phyloP scores from a whole-genome alignment of 1,284 basidiomycete species.

The Earliella scabrosa region DNA sequence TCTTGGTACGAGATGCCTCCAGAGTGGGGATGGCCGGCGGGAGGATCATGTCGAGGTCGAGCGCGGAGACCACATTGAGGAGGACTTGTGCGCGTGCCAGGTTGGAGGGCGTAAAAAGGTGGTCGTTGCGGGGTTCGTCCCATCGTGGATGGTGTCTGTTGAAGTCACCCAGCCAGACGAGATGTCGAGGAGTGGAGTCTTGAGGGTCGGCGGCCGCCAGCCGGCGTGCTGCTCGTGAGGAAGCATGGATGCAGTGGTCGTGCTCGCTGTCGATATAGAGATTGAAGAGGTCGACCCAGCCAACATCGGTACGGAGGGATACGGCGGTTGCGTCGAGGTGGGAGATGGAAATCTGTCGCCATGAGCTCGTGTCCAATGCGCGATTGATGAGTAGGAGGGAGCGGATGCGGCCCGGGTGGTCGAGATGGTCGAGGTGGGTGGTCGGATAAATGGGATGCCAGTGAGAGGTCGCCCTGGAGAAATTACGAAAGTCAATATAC shows the following conservation, averaged over 20 bases:
- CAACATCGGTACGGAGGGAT: conserved; percentile 16
- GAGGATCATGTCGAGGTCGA: conserved; percentile 33
- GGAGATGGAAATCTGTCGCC: conserved; percentile 26
- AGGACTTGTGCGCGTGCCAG: conserved; percentile 27
- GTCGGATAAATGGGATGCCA: conserved; percentile 38
- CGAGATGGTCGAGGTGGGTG: conserved; percentile 10
- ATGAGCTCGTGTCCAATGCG: conserved; percentile 30
- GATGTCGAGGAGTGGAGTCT: no score
- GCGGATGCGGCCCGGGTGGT: conserved; percentile 12
- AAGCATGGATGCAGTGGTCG: conserved; percentile 21
- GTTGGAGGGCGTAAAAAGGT: conserved; percentile 37
- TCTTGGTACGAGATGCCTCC: conserved; percentile 27
- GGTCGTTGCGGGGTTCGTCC: conserved; percentile 43
- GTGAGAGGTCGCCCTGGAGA: conserved; percentile 17
- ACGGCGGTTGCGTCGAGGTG: conserved; percentile 36
- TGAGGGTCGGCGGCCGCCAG: not conserved
- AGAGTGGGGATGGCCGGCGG: conserved; percentile 36
- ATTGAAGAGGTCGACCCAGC: conserved; percentile 35
- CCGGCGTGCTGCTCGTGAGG: conserved; percentile 3
- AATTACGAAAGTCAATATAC: conserved; percentile 25
- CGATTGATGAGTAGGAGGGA: conserved; percentile 36
- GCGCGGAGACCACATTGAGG: conserved; percentile 20
- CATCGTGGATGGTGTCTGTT: conserved; percentile 53
- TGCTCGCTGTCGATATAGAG: conserved; percentile 40
- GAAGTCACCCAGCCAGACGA: conserved; percentile 50